Percentiles rank a stretch among this genome's conserved stretches.
These are phyloP conservation scores for Huntiella savannae DNA, from an alignment of 2,329 filamentous ascomycete species.

Conservation along the genomic window DNA sequence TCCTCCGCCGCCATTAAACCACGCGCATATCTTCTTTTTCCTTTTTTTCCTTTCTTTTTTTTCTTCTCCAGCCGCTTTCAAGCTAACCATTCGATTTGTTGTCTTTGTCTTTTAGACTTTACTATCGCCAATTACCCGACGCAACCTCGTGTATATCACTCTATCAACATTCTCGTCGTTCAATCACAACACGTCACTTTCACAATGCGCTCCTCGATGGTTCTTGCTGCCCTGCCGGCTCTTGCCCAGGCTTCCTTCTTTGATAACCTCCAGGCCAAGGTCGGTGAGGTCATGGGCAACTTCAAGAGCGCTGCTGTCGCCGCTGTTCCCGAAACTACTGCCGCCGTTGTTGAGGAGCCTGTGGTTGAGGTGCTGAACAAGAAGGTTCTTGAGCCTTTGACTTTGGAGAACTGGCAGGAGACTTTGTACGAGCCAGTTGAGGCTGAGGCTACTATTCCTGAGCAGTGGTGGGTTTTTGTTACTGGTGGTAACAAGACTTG, in stretches of 20 bases:
- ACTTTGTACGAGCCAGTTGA: conserved; percentile 44
- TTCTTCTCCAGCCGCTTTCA: neutral
- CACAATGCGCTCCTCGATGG: conserved; percentile 37
- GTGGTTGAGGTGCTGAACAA: conserved; percentile 17
- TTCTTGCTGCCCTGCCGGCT: conserved; percentile 33
- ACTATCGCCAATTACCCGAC: neutral
- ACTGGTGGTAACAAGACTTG: conserved; percentile 68
- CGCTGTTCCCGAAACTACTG: conserved; percentile 20
- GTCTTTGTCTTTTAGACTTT: neutral
- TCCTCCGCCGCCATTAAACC: conserved; percentile 1
- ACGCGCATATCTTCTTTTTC: neutral
- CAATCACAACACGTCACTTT: conserved; percentile 3
- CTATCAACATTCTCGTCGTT: neutral
- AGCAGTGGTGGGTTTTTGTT: conserved; percentile 59
- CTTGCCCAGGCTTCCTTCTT: conserved; percentile 33
- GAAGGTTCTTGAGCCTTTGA: conserved; percentile 29
- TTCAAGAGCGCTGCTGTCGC: conserved; percentile 24
- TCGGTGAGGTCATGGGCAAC: conserved; percentile 44
- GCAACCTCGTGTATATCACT: neutral
- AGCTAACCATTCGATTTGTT: neutral
- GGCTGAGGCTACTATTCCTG: conserved; percentile 39
- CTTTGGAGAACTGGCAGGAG: conserved; percentile 51
- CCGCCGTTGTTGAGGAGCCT: conserved; percentile 26
- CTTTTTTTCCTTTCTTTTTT: neutral
- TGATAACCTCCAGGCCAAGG: conserved; percentile 41